Evolutionary conservation across 306 rosid species (phyloP).

Genomic region (Dicorynia guianensis): DNA sequence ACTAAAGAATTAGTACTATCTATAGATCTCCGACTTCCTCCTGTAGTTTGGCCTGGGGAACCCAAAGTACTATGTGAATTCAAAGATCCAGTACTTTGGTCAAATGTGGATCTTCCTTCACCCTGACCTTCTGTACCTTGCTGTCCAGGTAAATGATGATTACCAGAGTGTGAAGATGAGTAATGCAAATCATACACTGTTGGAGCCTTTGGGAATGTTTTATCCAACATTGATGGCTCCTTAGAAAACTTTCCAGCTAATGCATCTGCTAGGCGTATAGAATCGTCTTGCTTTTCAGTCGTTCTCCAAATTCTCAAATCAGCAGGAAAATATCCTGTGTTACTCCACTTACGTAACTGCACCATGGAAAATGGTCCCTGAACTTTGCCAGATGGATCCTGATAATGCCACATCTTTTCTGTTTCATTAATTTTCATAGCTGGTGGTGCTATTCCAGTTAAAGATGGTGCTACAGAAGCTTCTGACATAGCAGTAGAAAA

Average conservation of each 20-base stretch:
- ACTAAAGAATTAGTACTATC: conserved; percentile 49
- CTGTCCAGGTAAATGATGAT: conserved; percentile 54
- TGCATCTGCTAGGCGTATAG: conserved; percentile 77
- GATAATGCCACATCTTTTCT: conserved; percentile 88
- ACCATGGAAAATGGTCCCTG: conserved; percentile 97
- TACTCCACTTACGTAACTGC: conserved; percentile 93
- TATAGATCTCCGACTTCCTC: conserved; percentile 65
- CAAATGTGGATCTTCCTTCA: conserved; percentile 49
- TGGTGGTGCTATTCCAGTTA: conserved; percentile 51
- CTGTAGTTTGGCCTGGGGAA: conserved; percentile 54
- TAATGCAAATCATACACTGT: conserved; percentile 51
- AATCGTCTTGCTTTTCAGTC: conserved; percentile 68
- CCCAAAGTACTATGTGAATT: conserved; percentile 47
- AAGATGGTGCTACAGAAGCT: conserved; percentile 54
- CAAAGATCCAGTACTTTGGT: conserved; percentile 49
- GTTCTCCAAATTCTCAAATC: conserved; percentile 85
- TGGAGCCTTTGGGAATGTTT: conserved; percentile 60
- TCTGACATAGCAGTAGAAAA: conserved; percentile 48
- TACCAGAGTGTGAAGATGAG: conserved; percentile 55
- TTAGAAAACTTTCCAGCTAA: conserved; percentile 74
- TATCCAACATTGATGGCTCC: conserved; percentile 52
- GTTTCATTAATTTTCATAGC: conserved; percentile 68
- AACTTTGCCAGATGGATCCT: conserved; percentile 94
- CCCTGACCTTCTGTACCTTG: conserved; percentile 60
- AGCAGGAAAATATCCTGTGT: conserved; percentile 90